Conservation (phyloP, 257 asterid genomes). For the Solanum microdontum region DNA sequence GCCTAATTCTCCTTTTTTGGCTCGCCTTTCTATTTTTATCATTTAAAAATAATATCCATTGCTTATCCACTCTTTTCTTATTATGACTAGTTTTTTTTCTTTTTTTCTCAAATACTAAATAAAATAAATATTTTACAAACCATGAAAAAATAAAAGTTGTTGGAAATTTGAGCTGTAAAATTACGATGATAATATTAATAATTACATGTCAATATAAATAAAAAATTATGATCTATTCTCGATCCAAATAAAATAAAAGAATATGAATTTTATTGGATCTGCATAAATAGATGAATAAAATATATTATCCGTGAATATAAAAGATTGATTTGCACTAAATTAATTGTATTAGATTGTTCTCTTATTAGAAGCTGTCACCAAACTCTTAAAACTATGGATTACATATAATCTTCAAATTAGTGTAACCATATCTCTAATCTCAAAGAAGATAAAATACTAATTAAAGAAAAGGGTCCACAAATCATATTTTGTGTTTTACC, state of each 20-base stretch:
- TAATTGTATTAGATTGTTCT: not conserved
- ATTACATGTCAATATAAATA: not conserved
- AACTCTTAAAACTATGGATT: not conserved
- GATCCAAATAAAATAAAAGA: not conserved
- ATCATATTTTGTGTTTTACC: not conserved
- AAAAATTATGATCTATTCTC: not conserved
- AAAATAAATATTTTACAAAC: not conserved
- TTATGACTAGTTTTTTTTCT: not conserved
- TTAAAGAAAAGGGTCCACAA: not conserved
- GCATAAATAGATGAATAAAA: not conserved
- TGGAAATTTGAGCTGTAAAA: not conserved
- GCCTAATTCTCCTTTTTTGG: slow-evolving; percentile 6
- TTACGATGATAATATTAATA: not conserved
- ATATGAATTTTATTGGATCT: not conserved
- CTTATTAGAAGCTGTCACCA: not conserved
- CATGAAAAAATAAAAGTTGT: not conserved
- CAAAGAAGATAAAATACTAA: not conserved
- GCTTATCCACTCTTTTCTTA: not conserved
- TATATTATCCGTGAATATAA: not conserved
- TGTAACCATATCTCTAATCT: not conserved
- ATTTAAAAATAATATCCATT: not conserved
- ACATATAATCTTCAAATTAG: not conserved
- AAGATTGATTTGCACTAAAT: not conserved
- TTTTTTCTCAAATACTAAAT: not conserved
- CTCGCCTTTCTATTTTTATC: slow-evolving; percentile 26